Base-by-base conservation (phyloP, 163 green algal genomes). In the Prototheca cutis region DNA sequence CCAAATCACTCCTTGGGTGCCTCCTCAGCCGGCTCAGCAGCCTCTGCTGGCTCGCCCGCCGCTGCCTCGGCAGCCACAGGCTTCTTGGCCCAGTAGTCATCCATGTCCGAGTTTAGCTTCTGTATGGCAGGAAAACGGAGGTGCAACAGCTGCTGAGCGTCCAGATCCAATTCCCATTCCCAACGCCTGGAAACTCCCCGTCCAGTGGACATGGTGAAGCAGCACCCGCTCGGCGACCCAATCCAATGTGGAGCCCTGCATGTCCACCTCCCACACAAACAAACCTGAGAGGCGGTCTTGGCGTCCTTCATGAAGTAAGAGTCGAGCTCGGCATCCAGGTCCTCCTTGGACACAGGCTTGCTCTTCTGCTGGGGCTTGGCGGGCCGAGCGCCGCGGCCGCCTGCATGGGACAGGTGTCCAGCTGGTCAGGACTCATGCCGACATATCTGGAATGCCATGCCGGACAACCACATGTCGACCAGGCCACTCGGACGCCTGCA, bases 321-420 rank as follows among this genome's bases (percentile, higher is more conserved):
- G 48, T 76, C 60, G 31, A 80, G 63, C 34, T 80, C 72, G 27
- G 63, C 67, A 59, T 80, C 72, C 17, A 80, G 67, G 40, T 79
- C 65, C 10, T 53, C 62, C 62, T 69, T 48, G n/a, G 40, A 47
- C n/a, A n/a, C n/a, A 54, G 57, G 62, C 18, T 45, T 53, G 51
- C 68, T 66, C 18, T 40, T 53, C 47, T 53, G 7, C 15, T 10
- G 15, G 21, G 47, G 47, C 47, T 53, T 53, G 7, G 8, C 21
- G 8, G 21, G 6, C 8, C 15, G 8, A 7, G 15, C 47, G 8
- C 47, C 7, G 21, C 10, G 36, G 13, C 36, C 36, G 8, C 10
- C 10, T 21, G 36, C 36, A 8, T 21, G 13, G 36, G 36, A 45
- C 8, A 45, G n/a, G n/a, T n/a, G n/a, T n/a, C n/a, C n/a, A n/a